Evolutionary conservation across 192 early-diverging fungal species (phyloP).

Genomic region (Backusella tarrabulga): DNA sequence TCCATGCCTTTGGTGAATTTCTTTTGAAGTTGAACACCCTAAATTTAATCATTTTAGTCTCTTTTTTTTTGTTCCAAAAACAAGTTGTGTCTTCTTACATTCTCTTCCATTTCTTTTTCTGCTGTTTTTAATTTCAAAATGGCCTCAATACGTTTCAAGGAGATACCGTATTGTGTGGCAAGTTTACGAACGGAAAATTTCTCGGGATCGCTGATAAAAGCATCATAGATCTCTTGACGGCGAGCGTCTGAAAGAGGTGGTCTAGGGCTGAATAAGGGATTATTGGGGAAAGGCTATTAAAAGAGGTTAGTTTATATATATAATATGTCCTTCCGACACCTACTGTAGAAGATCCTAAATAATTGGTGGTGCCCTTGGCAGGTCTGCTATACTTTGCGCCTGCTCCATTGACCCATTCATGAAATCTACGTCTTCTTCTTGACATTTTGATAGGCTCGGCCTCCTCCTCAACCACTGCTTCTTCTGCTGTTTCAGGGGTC

Average conservation of each 20-base stretch:
- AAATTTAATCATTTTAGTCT: not conserved
- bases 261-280: constrained; percentile 79
- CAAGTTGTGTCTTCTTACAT: constrained; percentile 35
- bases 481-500: constrained; percentile 14
- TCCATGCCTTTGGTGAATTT: constrained; percentile 85
- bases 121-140: constrained; percentile 84
- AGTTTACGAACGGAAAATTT: constrained; percentile 67
- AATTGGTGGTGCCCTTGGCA: constrained; percentile 36
- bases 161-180: constrained; percentile 66
- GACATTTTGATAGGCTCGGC: constrained; percentile 32
- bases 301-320: not conserved
- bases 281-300: constrained; percentile 83
- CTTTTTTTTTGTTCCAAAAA: not conserved
- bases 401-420: constrained; percentile 29
- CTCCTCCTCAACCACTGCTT: constrained; percentile 10
- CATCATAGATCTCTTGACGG: constrained; percentile 72
- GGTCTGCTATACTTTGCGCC: constrained; percentile 28
- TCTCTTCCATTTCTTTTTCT: constrained; percentile 69
- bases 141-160: constrained; percentile 87
- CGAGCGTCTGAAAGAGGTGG: constrained; percentile 68
- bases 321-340: not conserved
- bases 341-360: constrained; percentile 25
- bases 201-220: constrained; percentile 58
- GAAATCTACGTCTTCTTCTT: constrained; percentile 33
- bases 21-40: constrained; percentile 60